phyloP scores from a whole-genome alignment of 208 protist species.

The Acanthamoeba sp. region DNA sequence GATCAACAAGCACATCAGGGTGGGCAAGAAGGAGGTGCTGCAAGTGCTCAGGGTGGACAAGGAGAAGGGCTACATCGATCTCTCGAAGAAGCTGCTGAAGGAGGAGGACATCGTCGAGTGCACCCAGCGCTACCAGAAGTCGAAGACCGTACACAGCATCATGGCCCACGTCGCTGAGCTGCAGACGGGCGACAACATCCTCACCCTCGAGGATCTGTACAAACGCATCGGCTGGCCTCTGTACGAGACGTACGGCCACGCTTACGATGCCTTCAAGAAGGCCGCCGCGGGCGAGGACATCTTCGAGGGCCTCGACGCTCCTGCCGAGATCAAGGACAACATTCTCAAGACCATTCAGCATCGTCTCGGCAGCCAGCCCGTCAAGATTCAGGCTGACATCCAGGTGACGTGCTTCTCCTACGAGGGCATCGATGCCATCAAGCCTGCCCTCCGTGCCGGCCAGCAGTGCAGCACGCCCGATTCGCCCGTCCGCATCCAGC shows the following conservation, averaged over 20 bases:
- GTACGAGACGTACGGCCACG: conserved; percentile 91
- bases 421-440: conserved; percentile 98
- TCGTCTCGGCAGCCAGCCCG: conserved; percentile 91
- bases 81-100: conserved; percentile 44
- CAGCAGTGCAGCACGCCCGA: conserved; percentile 80
- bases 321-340: conserved; percentile 65
- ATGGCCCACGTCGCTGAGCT: conserved; percentile 95
- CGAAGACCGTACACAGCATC: conserved; percentile 94
- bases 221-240: conserved; percentile 92
- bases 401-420: conserved; percentile 98
- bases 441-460: conserved; percentile 95
- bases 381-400: conserved; percentile 96
- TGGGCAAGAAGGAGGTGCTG: conserved; percentile 96
- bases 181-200: conserved; percentile 44
- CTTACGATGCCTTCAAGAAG: conserved; percentile 93
- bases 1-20: conserved; percentile 98
- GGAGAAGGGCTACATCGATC: conserved; percentile 92
- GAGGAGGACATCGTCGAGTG: conserved; percentile 73
- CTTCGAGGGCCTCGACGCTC: conserved; percentile 59
- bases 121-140: conserved; percentile 33
- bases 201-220: conserved; percentile 90
- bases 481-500: conserved; percentile 87
- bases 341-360: conserved; percentile 90
- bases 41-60: conserved; percentile 99
- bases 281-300: conserved; percentile 59